phyloP scores from a whole-genome alignment of 2,329 filamentous ascomycete species.

The Beauveria caledonica region DNA sequence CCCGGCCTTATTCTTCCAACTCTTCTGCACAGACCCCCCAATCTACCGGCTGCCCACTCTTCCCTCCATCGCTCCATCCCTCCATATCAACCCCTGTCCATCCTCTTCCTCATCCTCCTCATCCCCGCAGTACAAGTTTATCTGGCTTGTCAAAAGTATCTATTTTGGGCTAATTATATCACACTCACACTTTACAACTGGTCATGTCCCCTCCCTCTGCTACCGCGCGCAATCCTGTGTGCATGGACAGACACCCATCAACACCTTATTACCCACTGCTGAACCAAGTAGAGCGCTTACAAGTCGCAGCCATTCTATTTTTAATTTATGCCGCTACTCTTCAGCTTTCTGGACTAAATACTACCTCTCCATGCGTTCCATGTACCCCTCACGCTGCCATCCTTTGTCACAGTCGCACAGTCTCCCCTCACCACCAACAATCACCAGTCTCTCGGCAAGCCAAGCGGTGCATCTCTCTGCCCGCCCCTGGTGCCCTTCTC shows the following conservation, averaged over 20 bases:
- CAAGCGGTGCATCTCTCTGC: neutral
- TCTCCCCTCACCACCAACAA: neutral
- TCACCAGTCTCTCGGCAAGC: neutral
- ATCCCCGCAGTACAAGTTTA: neutral
- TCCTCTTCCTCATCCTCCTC: neutral
- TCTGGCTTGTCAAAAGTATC: neutral
- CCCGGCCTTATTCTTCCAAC: no score
- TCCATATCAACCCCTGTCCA: neutral
- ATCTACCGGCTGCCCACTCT: no score
- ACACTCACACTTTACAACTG: neutral
- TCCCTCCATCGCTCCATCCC: neutral
- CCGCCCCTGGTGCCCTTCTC: no score
- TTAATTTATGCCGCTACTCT: slow-evolving; percentile 25
- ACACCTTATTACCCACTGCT: neutral
- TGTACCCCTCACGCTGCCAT: neutral
- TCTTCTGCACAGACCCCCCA: no score
- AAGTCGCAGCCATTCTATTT: slow-evolving; percentile 21
- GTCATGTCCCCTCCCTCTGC: neutral
- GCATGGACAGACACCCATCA: neutral
- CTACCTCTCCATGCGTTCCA: neutral
- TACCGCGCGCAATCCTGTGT: neutral
- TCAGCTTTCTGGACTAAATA: slow-evolving; percentile 13
- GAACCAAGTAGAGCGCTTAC: slow-evolving; percentile 13
- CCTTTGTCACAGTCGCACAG: neutral
- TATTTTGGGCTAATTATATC: slow-evolving; percentile 6